Conservation (phyloP, 805 yeast species). For the Candida germanica region DNA sequence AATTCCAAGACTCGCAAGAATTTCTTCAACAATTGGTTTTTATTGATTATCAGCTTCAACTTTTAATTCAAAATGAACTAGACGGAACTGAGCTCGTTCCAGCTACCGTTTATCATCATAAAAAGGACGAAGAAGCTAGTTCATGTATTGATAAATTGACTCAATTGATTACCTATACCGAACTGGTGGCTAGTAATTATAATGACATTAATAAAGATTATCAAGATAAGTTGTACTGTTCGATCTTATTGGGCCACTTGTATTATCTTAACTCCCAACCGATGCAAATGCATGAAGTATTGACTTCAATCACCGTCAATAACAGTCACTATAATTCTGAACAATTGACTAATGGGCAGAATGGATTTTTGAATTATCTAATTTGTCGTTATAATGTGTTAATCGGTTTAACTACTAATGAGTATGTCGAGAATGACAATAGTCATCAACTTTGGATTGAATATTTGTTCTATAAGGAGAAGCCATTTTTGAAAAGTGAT, state of each 20-base stretch:
- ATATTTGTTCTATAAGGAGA: conserved; percentile 21
- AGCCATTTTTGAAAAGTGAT: conserved; percentile 25
- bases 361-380: conserved; percentile 26
- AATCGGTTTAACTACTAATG: conserved; percentile 21
- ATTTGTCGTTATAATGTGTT: conserved; percentile 32
- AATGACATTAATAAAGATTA: conserved; percentile 19
- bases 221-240: conserved; percentile 31
- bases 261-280: conserved; percentile 24
- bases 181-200: conserved; percentile 24
- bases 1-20: conserved; percentile 32
- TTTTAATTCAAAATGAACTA: conserved; percentile 27
- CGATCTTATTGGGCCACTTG: conserved; percentile 34
- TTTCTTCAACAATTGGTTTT: conserved; percentile 33
- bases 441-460: conserved; percentile 26
- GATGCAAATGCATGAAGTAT: conserved; percentile 17
- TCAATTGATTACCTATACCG: conserved; percentile 25
- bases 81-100: conserved; percentile 22
- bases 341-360: conserved; percentile 17
- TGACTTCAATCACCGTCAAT: conserved; percentile 15
- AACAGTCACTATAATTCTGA: conserved; percentile 9
- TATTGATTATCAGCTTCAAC: conserved; percentile 37
- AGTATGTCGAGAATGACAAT: conserved; percentile 8
- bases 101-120: conserved; percentile 6
- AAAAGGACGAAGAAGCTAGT: conserved; percentile 13
- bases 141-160: conserved; percentile 15